These are phyloP conservation scores for Gossypioides kirkii DNA, from an alignment of 345 rosid species.

Conservation along the genomic window DNA sequence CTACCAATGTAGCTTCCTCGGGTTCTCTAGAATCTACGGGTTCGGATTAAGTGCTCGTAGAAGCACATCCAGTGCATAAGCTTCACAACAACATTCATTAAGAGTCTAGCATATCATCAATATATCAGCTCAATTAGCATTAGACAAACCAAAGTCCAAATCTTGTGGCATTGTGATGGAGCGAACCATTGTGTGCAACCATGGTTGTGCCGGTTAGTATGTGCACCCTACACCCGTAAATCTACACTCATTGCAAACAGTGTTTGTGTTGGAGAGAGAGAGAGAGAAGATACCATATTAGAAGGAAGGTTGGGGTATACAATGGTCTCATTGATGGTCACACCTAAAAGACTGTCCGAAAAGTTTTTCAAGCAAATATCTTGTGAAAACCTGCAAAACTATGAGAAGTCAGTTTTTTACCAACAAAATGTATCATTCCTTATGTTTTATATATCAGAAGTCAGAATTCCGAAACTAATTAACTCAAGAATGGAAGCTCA, in stretches of 20 bases:
- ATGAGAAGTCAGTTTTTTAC: not conserved
- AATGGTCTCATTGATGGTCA: conserved; percentile 49
- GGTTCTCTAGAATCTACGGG: not conserved
- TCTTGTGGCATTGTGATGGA: not conserved
- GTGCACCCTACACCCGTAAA: not conserved
- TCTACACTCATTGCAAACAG: not conserved
- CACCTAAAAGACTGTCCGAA: conserved; percentile 63
- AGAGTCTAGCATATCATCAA: conserved; percentile 2
- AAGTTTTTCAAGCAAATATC: conserved; percentile 66
- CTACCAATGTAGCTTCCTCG: not conserved
- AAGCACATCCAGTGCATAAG: not conserved
- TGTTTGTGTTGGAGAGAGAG: not conserved
- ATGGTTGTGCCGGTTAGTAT: not conserved
- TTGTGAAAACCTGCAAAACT: conserved; percentile 61
- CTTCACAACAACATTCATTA: not conserved
- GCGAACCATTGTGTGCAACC: not conserved
- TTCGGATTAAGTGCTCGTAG: not conserved
- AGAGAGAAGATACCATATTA: conserved; percentile 50
- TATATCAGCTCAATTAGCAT: not conserved
- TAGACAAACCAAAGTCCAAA: not conserved
- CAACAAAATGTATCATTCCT: not conserved
- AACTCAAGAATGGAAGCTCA: not conserved
- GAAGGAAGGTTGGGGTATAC: conserved; percentile 85
- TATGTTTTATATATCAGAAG: not conserved
- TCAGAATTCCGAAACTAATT: not conserved